Percentiles rank a stretch among this genome's conserved stretches.
These are phyloP conservation scores for Penicillium aurantiogriseum DNA, from an alignment of 2,329 filamentous ascomycete species.

Conservation along the genomic window DNA sequence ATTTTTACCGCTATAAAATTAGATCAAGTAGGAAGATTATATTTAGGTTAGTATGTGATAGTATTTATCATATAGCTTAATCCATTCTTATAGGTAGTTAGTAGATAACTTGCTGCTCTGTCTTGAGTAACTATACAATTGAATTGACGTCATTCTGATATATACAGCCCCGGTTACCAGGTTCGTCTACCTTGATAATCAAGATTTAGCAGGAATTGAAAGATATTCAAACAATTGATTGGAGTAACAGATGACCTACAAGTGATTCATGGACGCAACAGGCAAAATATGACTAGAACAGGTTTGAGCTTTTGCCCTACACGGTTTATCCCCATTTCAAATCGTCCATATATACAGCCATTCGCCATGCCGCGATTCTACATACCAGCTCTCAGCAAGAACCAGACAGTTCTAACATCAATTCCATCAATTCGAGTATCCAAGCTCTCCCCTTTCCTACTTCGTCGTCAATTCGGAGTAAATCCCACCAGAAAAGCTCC, in stretches of 20 bases:
- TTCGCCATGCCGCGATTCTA: neutral
- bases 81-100: no score
- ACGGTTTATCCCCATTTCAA: neutral
- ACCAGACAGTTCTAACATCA: neutral
- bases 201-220: neutral
- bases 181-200: neutral
- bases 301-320: neutral
- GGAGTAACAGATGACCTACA: slow-evolving; percentile 3
- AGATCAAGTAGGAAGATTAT: no score
- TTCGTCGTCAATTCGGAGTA: neutral
- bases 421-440: neutral
- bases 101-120: neutral
- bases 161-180: neutral
- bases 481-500: neutral
- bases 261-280: neutral
- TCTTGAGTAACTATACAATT: neutral
- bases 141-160: neutral
- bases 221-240: no score
- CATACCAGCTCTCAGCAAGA: neutral
- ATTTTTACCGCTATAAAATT: no score
- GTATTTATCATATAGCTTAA: no score
- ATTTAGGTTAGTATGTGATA: no score
- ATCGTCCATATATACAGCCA: neutral
- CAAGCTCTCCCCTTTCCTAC: neutral
- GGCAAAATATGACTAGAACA: neutral